A percentile compares a stretch with the other conserved stretches of the same genome.
Evolutionary conservation across 805 yeast genomes (phyloP).

Genomic region (Tetrapisispora fleetii): DNA sequence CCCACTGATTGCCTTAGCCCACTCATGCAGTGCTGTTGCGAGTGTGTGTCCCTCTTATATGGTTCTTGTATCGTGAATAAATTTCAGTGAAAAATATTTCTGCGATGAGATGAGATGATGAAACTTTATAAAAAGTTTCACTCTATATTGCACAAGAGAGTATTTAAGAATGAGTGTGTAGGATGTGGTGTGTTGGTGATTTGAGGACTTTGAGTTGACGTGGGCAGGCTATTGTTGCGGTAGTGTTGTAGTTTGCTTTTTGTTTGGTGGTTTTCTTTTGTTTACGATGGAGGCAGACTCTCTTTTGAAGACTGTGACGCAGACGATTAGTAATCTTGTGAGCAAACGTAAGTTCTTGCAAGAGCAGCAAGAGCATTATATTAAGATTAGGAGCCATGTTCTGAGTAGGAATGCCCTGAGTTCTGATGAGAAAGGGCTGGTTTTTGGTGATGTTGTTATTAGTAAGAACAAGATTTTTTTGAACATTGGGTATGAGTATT

Average conservation of each 20-base stretch:
- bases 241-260: background rate
- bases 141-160: background rate
- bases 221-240: too few species aligned
- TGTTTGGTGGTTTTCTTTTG: background rate
- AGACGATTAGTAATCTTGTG: conserved; percentile 15
- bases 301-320: conserved; percentile 13
- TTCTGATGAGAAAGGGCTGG: conserved; percentile 13
- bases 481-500: conserved; percentile 28
- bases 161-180: background rate
- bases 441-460: conserved; percentile 26
- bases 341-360: conserved; percentile 19
- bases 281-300: conserved; percentile 8
- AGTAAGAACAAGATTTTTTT: conserved; percentile 17
- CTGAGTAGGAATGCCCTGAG: conserved; percentile 3
- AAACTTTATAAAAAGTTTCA: conserved; percentile 1
- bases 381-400: conserved; percentile 9
- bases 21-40: too few species aligned
- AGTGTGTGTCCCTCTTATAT: too few species aligned
- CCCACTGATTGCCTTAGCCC: too few species aligned
- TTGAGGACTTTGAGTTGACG: too few species aligned
- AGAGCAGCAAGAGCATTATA: conserved; percentile 22
- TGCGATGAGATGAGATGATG: conserved; percentile 1
- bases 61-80: background rate
- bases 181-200: background rate
- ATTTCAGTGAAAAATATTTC: background rate